A percentile compares a stretch with the other conserved stretches of the same genome.
These are phyloP conservation scores for Typha latifolia DNA, from an alignment of 176 grass and related monocot genomes.

Conservation along the genomic window DNA sequence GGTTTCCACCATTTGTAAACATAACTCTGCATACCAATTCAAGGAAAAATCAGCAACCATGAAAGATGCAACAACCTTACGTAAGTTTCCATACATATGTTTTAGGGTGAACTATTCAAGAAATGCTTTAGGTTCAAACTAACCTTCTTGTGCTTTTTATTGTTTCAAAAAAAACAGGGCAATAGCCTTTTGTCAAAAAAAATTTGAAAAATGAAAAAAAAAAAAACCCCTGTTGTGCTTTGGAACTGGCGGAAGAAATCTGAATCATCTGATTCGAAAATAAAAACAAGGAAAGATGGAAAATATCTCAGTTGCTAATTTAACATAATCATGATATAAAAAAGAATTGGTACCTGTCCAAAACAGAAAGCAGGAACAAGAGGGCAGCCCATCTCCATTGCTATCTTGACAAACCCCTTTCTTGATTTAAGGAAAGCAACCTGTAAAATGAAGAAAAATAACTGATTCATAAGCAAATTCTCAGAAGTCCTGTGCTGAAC, in stretches of 20 bases:
- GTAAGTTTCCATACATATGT: neutral
- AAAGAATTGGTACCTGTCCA: conserved; percentile 48
- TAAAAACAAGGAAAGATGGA: too few species aligned
- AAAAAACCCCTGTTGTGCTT: too few species aligned
- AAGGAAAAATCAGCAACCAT: conserved; percentile 5
- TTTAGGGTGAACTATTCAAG: too few species aligned
- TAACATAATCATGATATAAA: conserved; percentile 3
- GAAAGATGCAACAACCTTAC: neutral
- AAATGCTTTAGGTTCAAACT: too few species aligned
- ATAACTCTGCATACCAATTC: conserved; percentile 34
- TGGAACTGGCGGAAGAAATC: too few species aligned
- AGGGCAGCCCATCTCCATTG: conserved; percentile 68
- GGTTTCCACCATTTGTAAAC: conserved; percentile 96
- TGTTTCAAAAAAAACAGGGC: too few species aligned
- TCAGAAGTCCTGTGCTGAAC: neutral
- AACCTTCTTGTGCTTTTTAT: too few species aligned
- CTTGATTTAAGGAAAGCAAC: conserved; percentile 90
- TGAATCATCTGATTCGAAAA: too few species aligned
- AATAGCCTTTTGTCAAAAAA: too few species aligned
- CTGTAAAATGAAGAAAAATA: conserved; percentile 25
- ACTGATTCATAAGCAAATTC: neutral
- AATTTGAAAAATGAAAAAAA: too few species aligned
- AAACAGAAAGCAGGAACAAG: conserved; percentile 75
- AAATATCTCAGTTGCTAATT: neutral
- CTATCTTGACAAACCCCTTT: conserved; percentile 88